Base-by-base conservation (phyloP, 768 basidiomycete species). In the Suillus alpinus region DNA sequence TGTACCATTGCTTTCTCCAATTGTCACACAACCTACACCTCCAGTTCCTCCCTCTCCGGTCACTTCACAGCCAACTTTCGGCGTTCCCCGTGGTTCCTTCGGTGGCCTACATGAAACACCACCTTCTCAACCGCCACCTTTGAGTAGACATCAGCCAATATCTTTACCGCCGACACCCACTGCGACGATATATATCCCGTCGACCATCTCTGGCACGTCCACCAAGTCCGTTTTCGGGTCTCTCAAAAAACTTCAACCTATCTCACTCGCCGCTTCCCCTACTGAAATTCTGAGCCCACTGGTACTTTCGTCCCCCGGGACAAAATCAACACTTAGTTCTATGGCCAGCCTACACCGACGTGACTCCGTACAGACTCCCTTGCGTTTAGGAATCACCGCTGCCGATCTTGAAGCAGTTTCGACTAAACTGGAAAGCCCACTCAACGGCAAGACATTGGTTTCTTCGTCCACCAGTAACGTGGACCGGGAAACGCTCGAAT, bases 81-180 rank as follows among this genome's bases (percentile, higher is more conserved):
- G 26, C 20, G 14, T 23, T 29, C 56, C 40, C 26, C 57, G 36
- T 20, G 58, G 56, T 40, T 26, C 58, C 10, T 41, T 49, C 29
- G 29, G 41, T 9, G 46, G 37, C 36, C 12, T 53, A 29, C 36
- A 36, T 50, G 69, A 64, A 32, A 66, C 56, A 12, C 58, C 62
- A 49, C 65, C 53, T 32, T 34, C 55, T 20, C 66, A 65, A 59
- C 75, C 75, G 4, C 73, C 73, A 31, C 68, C 64, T 49, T 68
- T 75, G 13, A 59, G 57, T 57, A 69, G 71, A 63, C 71, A 59
- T 10, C 65, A 63, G 26, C 72, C 75, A 34, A 72, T 75, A 32
- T 76, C 75, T 3, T 57, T 75, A n/a, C 73, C 73, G 2, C n/a
- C 70, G 12, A 75, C 73, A 13, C 73, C 73, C 7, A 74, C 70